Evolutionary conservation across 2,329 filamentous ascomycete genomes (phyloP).

Genomic region (Aspergillus brunneoviolaceus): DNA sequence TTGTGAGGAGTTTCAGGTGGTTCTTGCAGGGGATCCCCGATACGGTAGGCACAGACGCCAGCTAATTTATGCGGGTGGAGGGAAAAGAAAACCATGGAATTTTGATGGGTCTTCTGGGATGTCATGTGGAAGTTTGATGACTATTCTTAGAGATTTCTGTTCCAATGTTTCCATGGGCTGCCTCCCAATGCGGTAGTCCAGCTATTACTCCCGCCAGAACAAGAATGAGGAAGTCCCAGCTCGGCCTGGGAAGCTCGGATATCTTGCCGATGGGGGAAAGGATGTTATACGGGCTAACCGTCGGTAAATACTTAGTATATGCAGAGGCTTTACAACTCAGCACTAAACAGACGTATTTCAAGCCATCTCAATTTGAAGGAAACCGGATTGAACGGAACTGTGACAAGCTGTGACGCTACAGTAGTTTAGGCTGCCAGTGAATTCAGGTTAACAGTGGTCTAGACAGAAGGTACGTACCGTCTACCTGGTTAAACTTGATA

Average conservation of each 20-base stretch:
- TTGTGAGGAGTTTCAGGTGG: not conserved
- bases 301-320: not conserved
- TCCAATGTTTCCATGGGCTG: not conserved
- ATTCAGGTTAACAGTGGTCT: not conserved
- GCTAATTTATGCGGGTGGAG: conserved; percentile 9
- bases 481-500: not conserved
- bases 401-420: not conserved
- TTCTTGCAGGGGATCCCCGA: not conserved
- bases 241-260: conserved; percentile 10
- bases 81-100: conserved; percentile 17
- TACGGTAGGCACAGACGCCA: conserved; percentile 13
- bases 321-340: not conserved
- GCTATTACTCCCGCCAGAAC: not conserved
- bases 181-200: not conserved
- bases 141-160: conserved; percentile 15
- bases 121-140: conserved; percentile 19
- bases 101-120: conserved; percentile 16
- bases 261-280: conserved; percentile 10
- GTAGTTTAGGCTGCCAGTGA: not conserved
- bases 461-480: not conserved
- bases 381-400: not conserved
- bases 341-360: not conserved
- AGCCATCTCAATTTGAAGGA: not conserved
- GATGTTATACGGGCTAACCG: not conserved
- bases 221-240: not conserved